Evolutionary conservation across 129 eudicot species (phyloP).

Genomic region (Chrysanthemum makinoi): DNA sequence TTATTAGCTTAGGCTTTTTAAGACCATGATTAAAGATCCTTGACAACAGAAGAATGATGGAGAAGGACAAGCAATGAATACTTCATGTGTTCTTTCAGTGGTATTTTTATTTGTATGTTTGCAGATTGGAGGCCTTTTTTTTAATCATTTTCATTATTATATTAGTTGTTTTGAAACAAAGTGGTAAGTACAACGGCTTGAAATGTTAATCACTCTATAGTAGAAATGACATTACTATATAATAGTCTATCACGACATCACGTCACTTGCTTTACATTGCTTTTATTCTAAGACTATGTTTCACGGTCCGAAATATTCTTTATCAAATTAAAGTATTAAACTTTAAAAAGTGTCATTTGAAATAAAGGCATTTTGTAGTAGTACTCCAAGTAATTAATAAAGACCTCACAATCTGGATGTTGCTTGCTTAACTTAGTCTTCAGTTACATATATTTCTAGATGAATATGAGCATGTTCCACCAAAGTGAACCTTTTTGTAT

Average conservation of each 20-base stretch:
- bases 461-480: conserved; percentile 11
- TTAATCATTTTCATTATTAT: not conserved
- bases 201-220: conserved; percentile 19
- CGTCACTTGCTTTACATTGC: conserved; percentile 11
- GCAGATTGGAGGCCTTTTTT: conserved; percentile 1
- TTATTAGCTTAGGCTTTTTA: not conserved
- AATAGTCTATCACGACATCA: conserved; percentile 9
- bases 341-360: not conserved
- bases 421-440: conserved; percentile 16
- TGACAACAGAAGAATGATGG: too few species aligned
- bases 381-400: not conserved
- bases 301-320: conserved; percentile 1
- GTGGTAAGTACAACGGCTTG: not conserved
- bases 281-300: conserved; percentile 15
- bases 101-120: not conserved
- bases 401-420: conserved; percentile 23
- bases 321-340: conserved; percentile 17
- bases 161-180: conserved; percentile 2
- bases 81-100: not conserved
- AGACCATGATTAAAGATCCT: too few species aligned
- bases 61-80: not conserved
- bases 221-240: conserved; percentile 6
- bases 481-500: conserved; percentile 13
- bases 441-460: not conserved
- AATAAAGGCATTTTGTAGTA: conserved; percentile 10